Conservation (phyloP, 768 basidiomycete genomes). For the Fibroporia radiculosa region DNA sequence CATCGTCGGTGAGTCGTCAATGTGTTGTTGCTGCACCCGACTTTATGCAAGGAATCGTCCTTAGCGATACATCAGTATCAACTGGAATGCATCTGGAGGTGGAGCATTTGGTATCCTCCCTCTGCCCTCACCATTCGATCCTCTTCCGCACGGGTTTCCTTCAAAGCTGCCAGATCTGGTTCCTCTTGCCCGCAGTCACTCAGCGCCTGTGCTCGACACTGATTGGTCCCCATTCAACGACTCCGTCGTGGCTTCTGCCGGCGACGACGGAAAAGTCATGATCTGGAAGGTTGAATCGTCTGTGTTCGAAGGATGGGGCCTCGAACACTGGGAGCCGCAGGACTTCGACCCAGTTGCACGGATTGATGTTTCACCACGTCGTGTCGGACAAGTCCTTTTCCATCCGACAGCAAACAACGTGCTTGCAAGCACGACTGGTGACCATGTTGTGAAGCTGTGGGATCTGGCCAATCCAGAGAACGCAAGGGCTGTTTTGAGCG, state of each 20-base stretch:
- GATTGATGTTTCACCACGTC: constrained; percentile 74
- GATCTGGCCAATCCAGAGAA: constrained; percentile 74
- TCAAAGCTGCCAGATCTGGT: constrained; percentile 86
- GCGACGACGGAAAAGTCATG: constrained; percentile 90
- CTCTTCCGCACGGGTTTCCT: constrained; percentile 44
- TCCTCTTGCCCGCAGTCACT: constrained; percentile 84
- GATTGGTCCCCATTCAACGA: constrained; percentile 97
- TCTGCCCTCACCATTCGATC: constrained; percentile 61
- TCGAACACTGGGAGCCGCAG: constrained; percentile 71
- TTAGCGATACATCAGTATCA: constrained; percentile 70
- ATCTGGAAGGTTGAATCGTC: constrained; percentile 76
- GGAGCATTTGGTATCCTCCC: constrained; percentile 95
- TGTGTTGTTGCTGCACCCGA: constrained; percentile 4
- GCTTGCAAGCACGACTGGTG: constrained; percentile 75
- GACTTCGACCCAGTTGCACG: constrained; percentile 84
- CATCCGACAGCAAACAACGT: constrained; percentile 88
- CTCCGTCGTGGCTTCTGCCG: constrained; percentile 80
- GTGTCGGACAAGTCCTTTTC: constrained; percentile 91
- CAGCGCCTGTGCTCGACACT: constrained; percentile 84
- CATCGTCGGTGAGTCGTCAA: constrained; percentile 59
- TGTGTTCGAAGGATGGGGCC: constrained; percentile 78
- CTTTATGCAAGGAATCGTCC: constrained; percentile 5
- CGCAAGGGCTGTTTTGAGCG: constrained; percentile 50
- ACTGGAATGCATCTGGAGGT: constrained; percentile 91
- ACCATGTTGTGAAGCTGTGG: constrained; percentile 87